A percentile compares a stretch with the other conserved stretches of the same genome.
phyloP scores from a whole-genome alignment of 208 protist species.

The Leishmania mexicana region DNA sequence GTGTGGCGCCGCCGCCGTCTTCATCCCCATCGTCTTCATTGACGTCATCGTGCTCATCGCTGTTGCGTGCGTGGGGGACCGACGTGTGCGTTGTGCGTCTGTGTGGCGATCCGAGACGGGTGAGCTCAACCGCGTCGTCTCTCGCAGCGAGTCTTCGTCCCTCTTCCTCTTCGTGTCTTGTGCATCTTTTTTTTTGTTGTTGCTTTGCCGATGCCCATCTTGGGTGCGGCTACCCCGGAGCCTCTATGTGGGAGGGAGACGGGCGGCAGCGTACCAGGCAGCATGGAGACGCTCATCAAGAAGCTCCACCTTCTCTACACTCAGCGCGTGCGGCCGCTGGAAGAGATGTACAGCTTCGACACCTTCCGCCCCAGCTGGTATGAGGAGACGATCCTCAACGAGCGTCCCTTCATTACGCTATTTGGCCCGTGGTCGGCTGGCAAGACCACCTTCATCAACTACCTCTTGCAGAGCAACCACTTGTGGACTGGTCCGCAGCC shows the following conservation, averaged over 20 bases:
- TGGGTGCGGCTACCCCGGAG: neutral
- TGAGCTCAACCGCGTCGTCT: neutral
- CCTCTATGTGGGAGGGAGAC: constrained; percentile 28
- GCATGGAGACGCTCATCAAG: constrained; percentile 39
- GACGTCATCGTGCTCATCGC: neutral
- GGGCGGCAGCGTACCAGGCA: constrained; percentile 37
- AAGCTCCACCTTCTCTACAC: constrained; percentile 62
- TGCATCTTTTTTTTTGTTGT: neutral
- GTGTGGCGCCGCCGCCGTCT: neutral
- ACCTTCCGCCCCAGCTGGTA: constrained; percentile 61
- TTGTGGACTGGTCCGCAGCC: constrained; percentile 80
- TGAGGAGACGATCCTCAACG: constrained; percentile 64
- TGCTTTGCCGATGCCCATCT: neutral
- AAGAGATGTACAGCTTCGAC: constrained; percentile 76
- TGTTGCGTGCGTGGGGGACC: neutral
- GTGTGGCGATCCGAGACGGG: neutral
- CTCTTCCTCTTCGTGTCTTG: neutral
- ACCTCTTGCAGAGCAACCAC: constrained; percentile 73
- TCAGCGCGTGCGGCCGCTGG: constrained; percentile 60
- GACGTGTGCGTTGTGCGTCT: neutral
- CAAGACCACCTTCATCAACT: constrained; percentile 86
- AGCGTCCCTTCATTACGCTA: constrained; percentile 68
- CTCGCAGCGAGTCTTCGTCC: neutral
- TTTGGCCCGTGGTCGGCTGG: constrained; percentile 83
- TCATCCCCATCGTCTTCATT: neutral